Base-by-base conservation (phyloP, 768 basidiomycete genomes). In the Rhodotorula paludigena region DNA sequence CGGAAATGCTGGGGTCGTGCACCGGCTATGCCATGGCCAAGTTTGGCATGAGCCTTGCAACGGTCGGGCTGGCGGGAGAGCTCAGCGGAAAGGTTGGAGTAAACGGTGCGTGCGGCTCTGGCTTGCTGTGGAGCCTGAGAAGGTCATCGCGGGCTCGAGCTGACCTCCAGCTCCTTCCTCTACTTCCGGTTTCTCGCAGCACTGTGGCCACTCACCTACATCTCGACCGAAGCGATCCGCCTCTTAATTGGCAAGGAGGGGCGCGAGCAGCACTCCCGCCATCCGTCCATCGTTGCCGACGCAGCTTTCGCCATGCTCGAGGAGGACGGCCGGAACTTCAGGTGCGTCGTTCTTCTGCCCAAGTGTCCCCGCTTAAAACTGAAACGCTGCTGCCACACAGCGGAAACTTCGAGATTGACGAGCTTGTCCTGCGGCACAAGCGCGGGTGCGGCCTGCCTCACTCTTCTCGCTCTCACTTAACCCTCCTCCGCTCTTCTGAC, bases 1-100 rank as follows among this genome's bases (percentile, higher is more conserved):
- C 56, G 11, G 18, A 32, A 7, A 35, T 28, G 28, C 52, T 65
- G 32, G 56, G 56, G 3, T 6, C 21, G 0, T 39, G 39, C 12
- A 65, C 64, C 2, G 64, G 32, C 4, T 65, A 65, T 18, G 47
- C 64, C 9, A 65, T 65, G 38, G 64, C 64, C 23, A 65, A 65
- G 48, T 36, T 58, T 23, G 57, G 39, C 8, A 65, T 65, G 64
- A 42, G 38, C 11, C 57, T 65, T 11, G 56, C 64, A 2, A 54
- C 53, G 2, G 47, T 65, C 0, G 64, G 64, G 20, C 35, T 65
- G 0, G 64, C 38, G 32, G 64, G 56, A 11, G 63, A 64, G 63
- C 45, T 64, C 0, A 35, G 33, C 14, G 63, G 64, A 2, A 65
- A 57, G 25, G 64, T 65, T 1, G 57, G 57, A 25, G 48, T 54